Evolutionary conservation across 768 basidiomycete genomes (phyloP), one percentile per base, ranked within the genome.

Genomic region (Russula vinacea): DNA sequence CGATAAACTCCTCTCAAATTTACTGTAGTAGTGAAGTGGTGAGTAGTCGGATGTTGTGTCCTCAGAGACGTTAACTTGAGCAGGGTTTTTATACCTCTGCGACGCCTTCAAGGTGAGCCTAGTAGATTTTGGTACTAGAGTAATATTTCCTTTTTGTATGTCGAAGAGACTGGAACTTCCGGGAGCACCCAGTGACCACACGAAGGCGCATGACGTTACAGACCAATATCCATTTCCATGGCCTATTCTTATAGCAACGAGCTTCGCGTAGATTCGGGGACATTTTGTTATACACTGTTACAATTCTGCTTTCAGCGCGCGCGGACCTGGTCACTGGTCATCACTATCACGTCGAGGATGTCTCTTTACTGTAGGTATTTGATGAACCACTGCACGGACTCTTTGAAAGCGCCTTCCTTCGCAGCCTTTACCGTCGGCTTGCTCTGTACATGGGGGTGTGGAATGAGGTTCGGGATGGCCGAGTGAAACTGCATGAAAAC

Each of bases 321-420:
- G 33, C 33, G 33, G 33, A 4, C 33, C 33, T 33, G 8, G 3
- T 3, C 3, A 33, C 33, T 33, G 8, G 8, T 24, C n/a, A 22
- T 14, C 35, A 11, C 37, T 22, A 55, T 17, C 26, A 49, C n/a
- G 19, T 29, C 29, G 10, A 13, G 32, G 16, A 22, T 10, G 50
- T 8, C 44, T 7, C 11, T 42, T 50, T 35, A 54, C 24, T 65
- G 16, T 33, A 78, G 49, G 62, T 76, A 67, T 58, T 74, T 74
- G 66, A 67, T 67, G 57, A 77, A 72, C 71, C 74, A 79, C 39
- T 74, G 72, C 33, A 78, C 75, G 9, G 75, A 66, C 42, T 70
- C 71, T 62, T 76, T 74, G 71, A 81, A 79, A 0, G 78, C 72
- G 19, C 74, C 77, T 66, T 80, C 78, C 70, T 77, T 79, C 11